Evolutionary conservation across 768 basidiomycete genomes (phyloP).

Genomic region (Leccinum incarnatum): DNA sequence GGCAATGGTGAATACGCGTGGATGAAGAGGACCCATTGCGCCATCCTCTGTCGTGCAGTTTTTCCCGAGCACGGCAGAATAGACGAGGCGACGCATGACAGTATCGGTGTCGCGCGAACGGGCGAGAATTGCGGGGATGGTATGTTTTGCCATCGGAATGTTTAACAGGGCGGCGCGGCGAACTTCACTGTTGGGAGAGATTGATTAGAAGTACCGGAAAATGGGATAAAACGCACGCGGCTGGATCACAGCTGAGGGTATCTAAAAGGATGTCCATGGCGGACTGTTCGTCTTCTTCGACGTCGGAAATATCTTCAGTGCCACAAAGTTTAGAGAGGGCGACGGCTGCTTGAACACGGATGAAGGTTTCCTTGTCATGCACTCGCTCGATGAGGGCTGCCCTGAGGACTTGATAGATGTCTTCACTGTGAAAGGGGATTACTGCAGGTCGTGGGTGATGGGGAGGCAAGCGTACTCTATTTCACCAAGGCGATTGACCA

Average conservation of each 20-base stretch:
- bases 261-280: constrained; percentile 65
- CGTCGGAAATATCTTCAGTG: constrained; percentile 61
- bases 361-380: constrained; percentile 71
- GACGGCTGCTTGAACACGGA: constrained; percentile 78
- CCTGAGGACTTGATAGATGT: constrained; percentile 64
- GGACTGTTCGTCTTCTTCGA: constrained; percentile 43
- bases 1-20: constrained; percentile 58
- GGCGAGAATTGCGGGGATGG: constrained; percentile 64
- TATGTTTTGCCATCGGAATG: constrained; percentile 53
- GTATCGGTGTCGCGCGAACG: constrained; percentile 81
- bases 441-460: not conserved
- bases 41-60: constrained; percentile 31
- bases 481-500: constrained; percentile 77
- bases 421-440: constrained; percentile 52
- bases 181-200: constrained; percentile 63
- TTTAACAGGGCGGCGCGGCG: constrained; percentile 77
- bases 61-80: constrained; percentile 53
- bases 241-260: constrained; percentile 65
- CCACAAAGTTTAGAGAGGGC: constrained; percentile 75
- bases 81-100: constrained; percentile 71
- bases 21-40: constrained; percentile 59
- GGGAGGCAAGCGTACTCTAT: constrained; percentile 61
- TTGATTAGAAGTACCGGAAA: not conserved
- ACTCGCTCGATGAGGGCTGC: constrained; percentile 65
- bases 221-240: constrained; percentile 54